A percentile compares a stretch with the other conserved stretches of the same genome.
Evolutionary conservation across 2,329 filamentous ascomycete genomes (phyloP).

Genomic region (Ampelomyces quisqualis): DNA sequence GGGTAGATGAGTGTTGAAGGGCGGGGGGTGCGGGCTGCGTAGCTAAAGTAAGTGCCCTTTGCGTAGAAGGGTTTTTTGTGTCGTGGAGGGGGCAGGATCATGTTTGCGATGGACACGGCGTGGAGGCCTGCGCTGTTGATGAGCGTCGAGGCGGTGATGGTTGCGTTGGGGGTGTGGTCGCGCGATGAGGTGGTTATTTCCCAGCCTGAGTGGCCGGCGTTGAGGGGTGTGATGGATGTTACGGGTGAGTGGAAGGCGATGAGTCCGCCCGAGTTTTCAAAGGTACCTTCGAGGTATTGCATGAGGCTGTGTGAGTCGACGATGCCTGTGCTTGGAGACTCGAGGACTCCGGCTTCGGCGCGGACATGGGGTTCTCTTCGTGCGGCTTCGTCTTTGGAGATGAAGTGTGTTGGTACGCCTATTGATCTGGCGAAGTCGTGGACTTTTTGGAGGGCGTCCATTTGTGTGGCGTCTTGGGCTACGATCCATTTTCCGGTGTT

Average conservation of each 20-base stretch:
- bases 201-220: slow-evolving; percentile 65
- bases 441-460: slow-evolving; percentile 60
- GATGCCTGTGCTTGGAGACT: slow-evolving; percentile 84
- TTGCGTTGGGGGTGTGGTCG: slow-evolving; percentile 49
- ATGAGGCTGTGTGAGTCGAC: slow-evolving; percentile 85
- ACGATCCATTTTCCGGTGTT: slow-evolving; percentile 94
- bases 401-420: slow-evolving; percentile 70
- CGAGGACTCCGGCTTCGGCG: slow-evolving; percentile 72
- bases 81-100: slow-evolving; percentile 63
- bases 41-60: slow-evolving; percentile 95
- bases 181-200: slow-evolving; percentile 56
- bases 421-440: slow-evolving; percentile 57
- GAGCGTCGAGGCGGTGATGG: slow-evolving; percentile 72
- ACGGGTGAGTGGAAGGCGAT: slow-evolving; percentile 70
- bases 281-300: slow-evolving; percentile 72
- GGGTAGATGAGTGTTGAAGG: slow-evolving; percentile 82
- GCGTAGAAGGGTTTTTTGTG: slow-evolving; percentile 72
- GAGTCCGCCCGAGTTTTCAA: slow-evolving; percentile 75
- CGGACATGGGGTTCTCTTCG: slow-evolving; percentile 72
- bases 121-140: slow-evolving; percentile 85
- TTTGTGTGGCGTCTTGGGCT: slow-evolving; percentile 74
- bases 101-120: slow-evolving; percentile 76
- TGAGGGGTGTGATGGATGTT: slow-evolving; percentile 57
- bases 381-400: slow-evolving; percentile 62
- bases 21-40: slow-evolving; percentile 63